Evolutionary conservation across 2,329 filamentous ascomycete genomes (phyloP), one percentile per base, ranked within the genome.

Genomic region (Fonsecaea multimorphosa): DNA sequence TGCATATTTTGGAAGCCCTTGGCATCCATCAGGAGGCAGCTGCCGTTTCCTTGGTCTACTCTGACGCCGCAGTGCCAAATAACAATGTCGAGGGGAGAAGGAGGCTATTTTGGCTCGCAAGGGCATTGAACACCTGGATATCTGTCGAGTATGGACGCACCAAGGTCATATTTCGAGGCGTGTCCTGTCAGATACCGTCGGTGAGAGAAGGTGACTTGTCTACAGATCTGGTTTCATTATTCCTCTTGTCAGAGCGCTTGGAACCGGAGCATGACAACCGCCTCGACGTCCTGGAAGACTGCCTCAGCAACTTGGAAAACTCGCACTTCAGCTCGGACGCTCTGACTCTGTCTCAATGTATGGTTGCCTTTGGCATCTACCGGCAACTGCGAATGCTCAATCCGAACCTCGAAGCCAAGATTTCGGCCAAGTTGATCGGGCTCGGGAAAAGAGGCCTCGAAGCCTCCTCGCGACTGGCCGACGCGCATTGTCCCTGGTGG

Each of bases 401-500:
- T 40, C n/a, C 38, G 14, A 40, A 40, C 16, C 14, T 40, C 38
- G 19, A 40, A 40, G 5, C 1, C 38, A 3, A 40, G 8, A 14
- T 40, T 16, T 11, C n/a, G 4, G 38, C n/a, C n/a, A 14, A 40
- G 38, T 14, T 40, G 14, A 40, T 40, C n/a, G 38, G 14, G 5
- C 14, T 40, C 1, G 38, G 38, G 4, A 2, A 16, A 4, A 40
- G 19, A 19, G 38, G 38, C 38, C 38, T 40, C 4, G 38, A 40
- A 19, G 38, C 38, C n/a, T 40, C n/a, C n/a, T n/a, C n/a, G n/a
- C 38, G 11, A 40, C n/a, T 11, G 38, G 11, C 14, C 38, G 14
- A 56, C 53, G 29, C 7, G 6, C 16, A 12, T 5, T 60, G 44
- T 5, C 68, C 68, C 5, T 71, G 69, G 69, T 71, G 69, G 66